Evolutionary conservation across 2,329 filamentous ascomycete species (phyloP).

Genomic region (Magnaporthales sp.): DNA sequence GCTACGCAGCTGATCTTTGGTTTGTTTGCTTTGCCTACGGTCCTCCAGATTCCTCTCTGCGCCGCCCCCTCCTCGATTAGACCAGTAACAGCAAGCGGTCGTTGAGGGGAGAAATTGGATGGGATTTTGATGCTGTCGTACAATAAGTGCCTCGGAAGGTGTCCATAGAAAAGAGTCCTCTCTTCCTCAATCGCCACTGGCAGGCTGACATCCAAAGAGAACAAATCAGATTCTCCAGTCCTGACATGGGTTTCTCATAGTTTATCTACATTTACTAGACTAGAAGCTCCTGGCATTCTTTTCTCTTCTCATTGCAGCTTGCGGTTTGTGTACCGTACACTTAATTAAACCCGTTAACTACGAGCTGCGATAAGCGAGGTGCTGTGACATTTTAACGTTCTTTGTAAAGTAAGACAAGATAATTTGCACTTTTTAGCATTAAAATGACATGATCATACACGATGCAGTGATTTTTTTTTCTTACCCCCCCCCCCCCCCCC

Average conservation of each 20-base stretch:
- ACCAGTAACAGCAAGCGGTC: background rate
- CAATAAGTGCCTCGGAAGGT: background rate
- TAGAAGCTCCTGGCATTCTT: too few species aligned
- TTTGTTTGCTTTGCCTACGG: background rate
- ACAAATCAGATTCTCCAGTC: background rate
- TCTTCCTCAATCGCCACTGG: background rate
- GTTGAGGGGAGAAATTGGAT: background rate
- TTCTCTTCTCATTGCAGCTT: background rate
- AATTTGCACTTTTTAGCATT: background rate
- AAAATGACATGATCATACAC: background rate
- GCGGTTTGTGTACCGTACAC: background rate
- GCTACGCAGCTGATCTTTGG: background rate
- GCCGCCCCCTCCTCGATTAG: background rate
- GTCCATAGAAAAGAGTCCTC: background rate
- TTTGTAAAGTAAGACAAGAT: background rate
- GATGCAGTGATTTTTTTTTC: background rate
- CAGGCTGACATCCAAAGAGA: background rate
- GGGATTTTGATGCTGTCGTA: background rate
- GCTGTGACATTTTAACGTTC: background rate
- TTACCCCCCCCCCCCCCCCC: too few species aligned
- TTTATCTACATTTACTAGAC: too few species aligned
- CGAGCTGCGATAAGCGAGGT: background rate
- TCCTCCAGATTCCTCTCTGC: background rate
- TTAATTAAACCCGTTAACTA: background rate
- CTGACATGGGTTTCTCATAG: background rate